These are phyloP conservation scores for Theileria equi DNA, from an alignment of 169 alveolate species.

Conservation along the genomic window DNA sequence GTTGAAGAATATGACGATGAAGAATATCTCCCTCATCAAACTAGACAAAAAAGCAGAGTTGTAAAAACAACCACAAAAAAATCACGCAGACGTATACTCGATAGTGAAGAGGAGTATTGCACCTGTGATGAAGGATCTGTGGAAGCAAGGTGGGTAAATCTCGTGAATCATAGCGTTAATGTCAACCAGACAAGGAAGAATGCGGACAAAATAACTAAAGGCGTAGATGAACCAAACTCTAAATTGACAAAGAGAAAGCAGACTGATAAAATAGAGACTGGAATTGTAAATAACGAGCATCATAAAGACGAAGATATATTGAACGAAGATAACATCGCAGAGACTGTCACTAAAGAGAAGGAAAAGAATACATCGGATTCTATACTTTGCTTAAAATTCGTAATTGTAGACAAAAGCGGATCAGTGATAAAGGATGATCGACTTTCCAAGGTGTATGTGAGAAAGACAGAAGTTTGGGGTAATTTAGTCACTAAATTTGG, in stretches of 20 bases:
- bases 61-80: too few species aligned
- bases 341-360: too few species aligned
- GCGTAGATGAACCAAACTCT: not conserved
- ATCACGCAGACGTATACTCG: too few species aligned
- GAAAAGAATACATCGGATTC: too few species aligned
- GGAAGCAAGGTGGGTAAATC: too few species aligned
- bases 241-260: not conserved
- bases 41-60: not conserved
- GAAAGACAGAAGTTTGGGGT: constrained; percentile 44
- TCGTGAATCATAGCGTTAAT: too few species aligned
- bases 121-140: too few species aligned
- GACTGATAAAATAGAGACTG: not conserved
- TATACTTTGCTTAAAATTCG: constrained; percentile 48
- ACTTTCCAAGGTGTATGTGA: constrained; percentile 35
- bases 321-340: too few species aligned
- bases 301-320: not conserved
- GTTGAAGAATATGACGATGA: constrained; percentile 1
- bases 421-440: constrained; percentile 38
- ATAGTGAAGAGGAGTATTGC: too few species aligned
- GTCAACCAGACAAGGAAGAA: too few species aligned
- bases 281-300: not conserved
- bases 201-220: too few species aligned
- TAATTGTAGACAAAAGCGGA: constrained; percentile 38
- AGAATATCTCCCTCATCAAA: not conserved
- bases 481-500: constrained; percentile 53